phyloP scores from a whole-genome alignment of 2,329 filamentous ascomycete genomes.

The Penicillium sp. region DNA sequence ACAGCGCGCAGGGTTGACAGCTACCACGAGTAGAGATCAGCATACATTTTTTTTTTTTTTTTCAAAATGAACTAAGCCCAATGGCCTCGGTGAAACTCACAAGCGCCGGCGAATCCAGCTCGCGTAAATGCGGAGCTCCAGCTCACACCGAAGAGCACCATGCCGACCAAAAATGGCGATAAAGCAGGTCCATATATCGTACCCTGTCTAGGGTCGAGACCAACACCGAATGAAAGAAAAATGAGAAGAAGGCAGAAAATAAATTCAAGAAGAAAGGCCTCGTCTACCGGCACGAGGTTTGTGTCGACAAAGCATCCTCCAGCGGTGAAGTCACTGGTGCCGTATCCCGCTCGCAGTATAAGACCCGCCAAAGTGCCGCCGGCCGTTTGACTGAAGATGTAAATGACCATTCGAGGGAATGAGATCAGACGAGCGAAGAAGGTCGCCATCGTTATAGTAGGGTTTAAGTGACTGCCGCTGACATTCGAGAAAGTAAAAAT shows the following conservation, averaged over 20 bases:
- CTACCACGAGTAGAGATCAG: too few species aligned
- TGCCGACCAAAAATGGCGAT: constrained; percentile 51
- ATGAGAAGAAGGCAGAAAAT: constrained; percentile 47
- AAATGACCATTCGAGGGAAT: constrained; percentile 49
- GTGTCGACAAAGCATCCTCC: constrained; percentile 43
- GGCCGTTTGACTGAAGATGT: constrained; percentile 46
- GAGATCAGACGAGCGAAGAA: constrained; percentile 52
- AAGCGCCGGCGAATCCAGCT: constrained; percentile 44
- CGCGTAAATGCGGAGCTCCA: constrained; percentile 41
- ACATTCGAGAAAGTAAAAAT: constrained; percentile 51
- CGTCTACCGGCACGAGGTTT: constrained; percentile 33
- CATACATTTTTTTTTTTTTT: too few species aligned
- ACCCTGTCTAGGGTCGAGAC: constrained; percentile 53
- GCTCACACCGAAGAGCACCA: constrained; percentile 37
- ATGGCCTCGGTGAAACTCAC: constrained; percentile 12
- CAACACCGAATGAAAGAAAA: constrained; percentile 53
- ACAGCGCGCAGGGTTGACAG: too few species aligned
- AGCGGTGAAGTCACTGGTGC: constrained; percentile 20
- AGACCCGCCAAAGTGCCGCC: constrained; percentile 49
- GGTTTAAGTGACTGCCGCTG: constrained; percentile 55
- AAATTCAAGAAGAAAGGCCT: constrained; percentile 51
- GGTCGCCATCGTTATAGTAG: constrained; percentile 53
- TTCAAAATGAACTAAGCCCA: too few species aligned
- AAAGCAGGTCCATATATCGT: constrained; percentile 51
- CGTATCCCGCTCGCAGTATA: constrained; percentile 35